These are phyloP conservation scores for Pyrenochaeta sp. DNA, from an alignment of 2,329 filamentous ascomycete species.

Conservation along the genomic window DNA sequence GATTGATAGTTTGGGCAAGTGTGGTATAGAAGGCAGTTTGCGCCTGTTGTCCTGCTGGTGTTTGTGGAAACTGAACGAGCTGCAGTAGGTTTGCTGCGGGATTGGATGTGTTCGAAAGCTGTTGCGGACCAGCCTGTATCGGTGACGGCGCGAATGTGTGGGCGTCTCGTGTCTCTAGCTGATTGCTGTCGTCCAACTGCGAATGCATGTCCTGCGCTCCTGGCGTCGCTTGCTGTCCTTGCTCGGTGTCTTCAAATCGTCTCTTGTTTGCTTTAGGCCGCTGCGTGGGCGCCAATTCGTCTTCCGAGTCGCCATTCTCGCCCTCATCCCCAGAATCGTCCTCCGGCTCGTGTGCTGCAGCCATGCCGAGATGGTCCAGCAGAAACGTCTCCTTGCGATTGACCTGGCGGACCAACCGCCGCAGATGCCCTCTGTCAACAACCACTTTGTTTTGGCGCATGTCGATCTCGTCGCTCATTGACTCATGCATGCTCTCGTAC, in stretches of 20 bases:
- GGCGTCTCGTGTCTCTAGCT: neutral
- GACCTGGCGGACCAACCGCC: slow-evolving; percentile 58
- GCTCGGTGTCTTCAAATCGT: neutral
- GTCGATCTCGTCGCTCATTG: slow-evolving; percentile 89
- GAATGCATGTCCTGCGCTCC: neutral
- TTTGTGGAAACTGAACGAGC: slow-evolving; percentile 39
- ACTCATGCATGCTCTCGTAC: slow-evolving; percentile 83
- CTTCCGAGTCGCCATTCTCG: slow-evolving; percentile 26
- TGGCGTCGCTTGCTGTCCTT: neutral
- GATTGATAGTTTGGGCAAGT: slow-evolving; percentile 31
- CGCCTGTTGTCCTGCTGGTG: slow-evolving; percentile 38
- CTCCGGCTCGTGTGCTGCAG: slow-evolving; percentile 45
- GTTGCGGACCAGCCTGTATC: slow-evolving; percentile 4
- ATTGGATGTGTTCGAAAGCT: slow-evolving; percentile 22
- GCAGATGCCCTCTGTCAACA: slow-evolving; percentile 89
- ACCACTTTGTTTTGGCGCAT: slow-evolving; percentile 80
- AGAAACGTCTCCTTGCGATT: slow-evolving; percentile 32
- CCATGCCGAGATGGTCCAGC: slow-evolving; percentile 31
- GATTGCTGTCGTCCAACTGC: neutral
- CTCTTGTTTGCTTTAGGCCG: slow-evolving; percentile 11
- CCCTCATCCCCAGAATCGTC: slow-evolving; percentile 49
- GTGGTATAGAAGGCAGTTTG: slow-evolving; percentile 36
- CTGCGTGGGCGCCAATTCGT: slow-evolving; percentile 42
- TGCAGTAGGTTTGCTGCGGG: slow-evolving; percentile 30
- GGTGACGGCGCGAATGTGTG: neutral